A percentile compares a stretch with the other conserved stretches of the same genome.
phyloP scores from a whole-genome alignment of 1,139 yeast species.

The Candida pseudoviswanathii region DNA sequence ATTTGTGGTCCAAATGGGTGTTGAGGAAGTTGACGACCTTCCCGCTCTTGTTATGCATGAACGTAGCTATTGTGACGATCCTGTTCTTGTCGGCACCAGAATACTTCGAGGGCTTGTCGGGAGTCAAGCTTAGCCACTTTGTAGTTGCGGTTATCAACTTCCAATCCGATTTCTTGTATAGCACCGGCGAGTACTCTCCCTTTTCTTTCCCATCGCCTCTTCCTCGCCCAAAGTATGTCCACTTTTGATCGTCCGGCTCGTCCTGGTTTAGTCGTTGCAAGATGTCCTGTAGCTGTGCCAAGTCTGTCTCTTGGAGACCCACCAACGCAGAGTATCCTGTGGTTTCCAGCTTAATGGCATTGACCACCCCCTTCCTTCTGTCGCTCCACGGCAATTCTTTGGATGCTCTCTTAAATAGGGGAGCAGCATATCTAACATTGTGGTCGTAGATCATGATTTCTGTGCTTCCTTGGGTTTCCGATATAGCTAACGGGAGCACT shows the following conservation, averaged over 20 bases:
- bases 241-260: slow-evolving; percentile 18
- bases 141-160: slow-evolving; percentile 32
- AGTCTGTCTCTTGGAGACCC: slow-evolving; percentile 35
- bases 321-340: slow-evolving; percentile 28
- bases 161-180: slow-evolving; percentile 36
- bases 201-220: slow-evolving; percentile 45
- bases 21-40: slow-evolving; percentile 37
- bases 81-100: slow-evolving; percentile 44
- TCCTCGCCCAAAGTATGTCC: slow-evolving; percentile 47
- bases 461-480: slow-evolving; percentile 8
- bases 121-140: slow-evolving; percentile 44
- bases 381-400: slow-evolving; percentile 35
- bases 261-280: slow-evolving; percentile 23
- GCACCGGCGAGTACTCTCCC: slow-evolving; percentile 49
- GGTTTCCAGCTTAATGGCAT: slow-evolving; percentile 28
- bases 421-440: slow-evolving; percentile 38
- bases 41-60: slow-evolving; percentile 25
- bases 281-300: slow-evolving; percentile 31
- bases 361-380: slow-evolving; percentile 26
- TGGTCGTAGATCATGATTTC: slow-evolving; percentile 36
- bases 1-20: slow-evolving; percentile 48
- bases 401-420: slow-evolving; percentile 19
- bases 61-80: slow-evolving; percentile 41
- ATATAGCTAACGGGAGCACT: background rate
- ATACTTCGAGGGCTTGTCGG: slow-evolving; percentile 38